phyloP scores from a whole-genome alignment of 768 basidiomycete genomes.

The Rhodotorula diobovata region DNA sequence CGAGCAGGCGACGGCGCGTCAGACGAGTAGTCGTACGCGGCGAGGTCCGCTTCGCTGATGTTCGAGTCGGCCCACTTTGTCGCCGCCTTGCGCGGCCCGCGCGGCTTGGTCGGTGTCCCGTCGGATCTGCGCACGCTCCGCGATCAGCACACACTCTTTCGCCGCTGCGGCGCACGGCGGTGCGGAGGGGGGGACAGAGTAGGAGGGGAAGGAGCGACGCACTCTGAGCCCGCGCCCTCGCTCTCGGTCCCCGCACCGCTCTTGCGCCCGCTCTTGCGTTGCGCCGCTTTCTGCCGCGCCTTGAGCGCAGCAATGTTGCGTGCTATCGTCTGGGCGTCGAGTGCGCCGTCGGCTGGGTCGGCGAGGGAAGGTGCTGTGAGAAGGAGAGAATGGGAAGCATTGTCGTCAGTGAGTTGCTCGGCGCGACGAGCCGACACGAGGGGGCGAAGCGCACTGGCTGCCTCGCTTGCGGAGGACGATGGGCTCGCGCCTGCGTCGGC shows the following conservation, averaged over 20 bases:
- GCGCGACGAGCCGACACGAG: too few species aligned
- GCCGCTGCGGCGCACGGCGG: too few species aligned
- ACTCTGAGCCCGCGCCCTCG: constrained; percentile 33
- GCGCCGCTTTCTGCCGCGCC: constrained; percentile 61
- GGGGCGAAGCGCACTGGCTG: background rate
- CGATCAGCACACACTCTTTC: background rate
- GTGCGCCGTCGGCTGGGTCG: background rate
- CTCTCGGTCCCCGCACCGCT: constrained; percentile 25
- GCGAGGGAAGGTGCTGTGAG: constrained; percentile 9
- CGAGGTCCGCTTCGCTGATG: constrained; percentile 83
- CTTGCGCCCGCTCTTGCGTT: constrained; percentile 47
- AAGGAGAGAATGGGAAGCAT: too few species aligned
- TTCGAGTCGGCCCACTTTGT: constrained; percentile 88
- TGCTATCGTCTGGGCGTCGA: constrained; percentile 83
- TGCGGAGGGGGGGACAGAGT: too few species aligned
- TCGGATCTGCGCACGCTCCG: constrained; percentile 19
- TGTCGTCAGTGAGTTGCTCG: background rate
- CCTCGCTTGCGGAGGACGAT: constrained; percentile 11
- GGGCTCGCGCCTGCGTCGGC: background rate
- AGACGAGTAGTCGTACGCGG: constrained; percentile 77
- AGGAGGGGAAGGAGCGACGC: background rate
- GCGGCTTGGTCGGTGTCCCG: constrained; percentile 44
- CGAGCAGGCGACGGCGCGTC: constrained; percentile 50
- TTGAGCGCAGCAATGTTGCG: constrained; percentile 88
- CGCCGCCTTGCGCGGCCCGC: constrained; percentile 65